These are phyloP conservation scores for Colletotrichum tofieldiae DNA, from an alignment of 2,329 filamentous ascomycete genomes.

Conservation along the genomic window DNA sequence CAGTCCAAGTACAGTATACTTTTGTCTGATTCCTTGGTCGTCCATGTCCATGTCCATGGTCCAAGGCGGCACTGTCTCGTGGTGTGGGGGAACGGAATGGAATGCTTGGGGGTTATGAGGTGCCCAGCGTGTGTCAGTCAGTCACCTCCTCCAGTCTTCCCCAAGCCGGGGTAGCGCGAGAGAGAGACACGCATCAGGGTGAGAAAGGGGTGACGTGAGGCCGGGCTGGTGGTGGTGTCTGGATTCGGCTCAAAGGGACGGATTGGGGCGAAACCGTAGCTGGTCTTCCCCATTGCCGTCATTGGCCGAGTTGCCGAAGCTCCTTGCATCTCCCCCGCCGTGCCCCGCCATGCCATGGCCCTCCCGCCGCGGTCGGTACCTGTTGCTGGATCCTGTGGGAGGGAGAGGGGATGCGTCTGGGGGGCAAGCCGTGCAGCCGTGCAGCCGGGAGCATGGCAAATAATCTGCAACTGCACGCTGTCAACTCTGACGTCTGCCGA, in stretches of 20 bases:
- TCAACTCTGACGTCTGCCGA: slow-evolving; percentile 35
- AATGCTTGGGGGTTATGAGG: slow-evolving; percentile 17
- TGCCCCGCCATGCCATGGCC: slow-evolving; percentile 36
- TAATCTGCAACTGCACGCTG: slow-evolving; percentile 22
- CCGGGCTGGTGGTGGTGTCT: slow-evolving; percentile 21
- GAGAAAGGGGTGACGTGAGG: slow-evolving; percentile 35
- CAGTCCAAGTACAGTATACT: slow-evolving; percentile 32
- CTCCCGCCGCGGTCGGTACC: slow-evolving; percentile 11
- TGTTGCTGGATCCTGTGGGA: not conserved
- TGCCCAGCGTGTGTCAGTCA: not conserved
- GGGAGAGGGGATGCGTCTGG: not conserved
- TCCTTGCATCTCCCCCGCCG: slow-evolving; percentile 42
- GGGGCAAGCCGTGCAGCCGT: slow-evolving; percentile 9
- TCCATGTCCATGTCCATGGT: slow-evolving; percentile 17
- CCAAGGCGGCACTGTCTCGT: not conserved
- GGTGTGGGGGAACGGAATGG: slow-evolving; percentile 18
- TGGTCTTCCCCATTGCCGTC: slow-evolving; percentile 51
- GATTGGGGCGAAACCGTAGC: slow-evolving; percentile 39
- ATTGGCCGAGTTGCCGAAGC: slow-evolving; percentile 65
- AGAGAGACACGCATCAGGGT: not conserved
- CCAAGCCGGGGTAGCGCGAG: not conserved
- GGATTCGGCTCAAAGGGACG: slow-evolving; percentile 57
- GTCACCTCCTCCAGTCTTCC: not conserved
- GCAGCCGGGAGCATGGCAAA: slow-evolving; percentile 28
- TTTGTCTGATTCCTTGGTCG: slow-evolving; percentile 5